Conservation (phyloP, 2,329 filamentous ascomycete species). For the Gnomoniopsis smithogilvyi region DNA sequence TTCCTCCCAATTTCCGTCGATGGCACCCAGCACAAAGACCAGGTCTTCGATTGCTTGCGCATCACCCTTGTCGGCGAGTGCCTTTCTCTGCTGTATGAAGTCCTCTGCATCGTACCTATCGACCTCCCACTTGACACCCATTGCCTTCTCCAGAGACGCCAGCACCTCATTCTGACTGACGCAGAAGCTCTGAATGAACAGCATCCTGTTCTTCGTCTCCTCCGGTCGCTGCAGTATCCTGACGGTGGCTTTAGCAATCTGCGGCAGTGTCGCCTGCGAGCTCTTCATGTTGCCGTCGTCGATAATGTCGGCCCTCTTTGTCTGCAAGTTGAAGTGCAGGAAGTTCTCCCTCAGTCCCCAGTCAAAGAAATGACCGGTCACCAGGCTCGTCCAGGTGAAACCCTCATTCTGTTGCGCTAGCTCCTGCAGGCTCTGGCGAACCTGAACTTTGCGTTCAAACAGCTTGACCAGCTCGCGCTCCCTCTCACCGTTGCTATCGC, state of each 20-base stretch:
- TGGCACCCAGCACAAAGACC: conserved; percentile 45
- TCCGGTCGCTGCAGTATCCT: conserved; percentile 26
- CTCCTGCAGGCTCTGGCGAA: conserved; percentile 29
- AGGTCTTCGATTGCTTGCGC: conserved; percentile 40
- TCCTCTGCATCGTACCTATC: conserved; percentile 33
- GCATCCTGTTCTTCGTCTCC: conserved; percentile 29
- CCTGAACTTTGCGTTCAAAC: conserved; percentile 31
- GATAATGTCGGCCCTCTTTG: conserved; percentile 30
- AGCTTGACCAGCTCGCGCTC: conserved; percentile 34
- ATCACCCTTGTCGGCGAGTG: conserved; percentile 35
- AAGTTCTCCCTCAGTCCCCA: conserved; percentile 35
- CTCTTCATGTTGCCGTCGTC: conserved; percentile 29
- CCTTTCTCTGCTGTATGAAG: conserved; percentile 37
- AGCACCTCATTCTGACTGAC: conserved; percentile 34
- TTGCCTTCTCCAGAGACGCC: conserved; percentile 30
- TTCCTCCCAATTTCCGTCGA: conserved; percentile 47
- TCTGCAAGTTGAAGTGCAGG: conserved; percentile 31
- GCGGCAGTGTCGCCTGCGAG: conserved; percentile 33
- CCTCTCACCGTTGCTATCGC: conserved; percentile 30
- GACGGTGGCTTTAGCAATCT: conserved; percentile 32
- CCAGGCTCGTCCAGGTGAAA: conserved; percentile 36
- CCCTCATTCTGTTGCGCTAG: conserved; percentile 22
- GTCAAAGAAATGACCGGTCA: conserved; percentile 39
- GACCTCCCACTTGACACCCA: conserved; percentile 27
- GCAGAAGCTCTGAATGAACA: conserved; percentile 40